Evolutionary conservation across 352 stramenopile genomes (phyloP), one percentile per base, ranked within the genome.

Genomic region (Globisporangium polare): DNA sequence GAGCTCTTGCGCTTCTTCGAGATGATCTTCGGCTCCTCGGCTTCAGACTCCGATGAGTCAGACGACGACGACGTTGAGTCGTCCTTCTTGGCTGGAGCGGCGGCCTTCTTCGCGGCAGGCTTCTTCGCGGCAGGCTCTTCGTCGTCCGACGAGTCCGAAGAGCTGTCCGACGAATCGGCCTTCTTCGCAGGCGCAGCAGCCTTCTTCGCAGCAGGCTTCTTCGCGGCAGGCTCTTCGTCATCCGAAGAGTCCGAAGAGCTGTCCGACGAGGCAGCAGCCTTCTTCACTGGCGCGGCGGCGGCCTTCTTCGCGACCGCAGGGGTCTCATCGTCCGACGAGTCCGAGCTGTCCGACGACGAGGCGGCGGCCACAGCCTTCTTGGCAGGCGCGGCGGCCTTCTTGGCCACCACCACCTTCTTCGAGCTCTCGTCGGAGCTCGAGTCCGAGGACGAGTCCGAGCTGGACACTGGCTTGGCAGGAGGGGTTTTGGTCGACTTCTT

Each of bases 1-100:
- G 78, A 90, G 69, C 80, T 89, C 66, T 95, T 93, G 59, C 79
- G 81, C 75, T 94, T 93, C 76, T 94, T 94, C 2, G 77, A 78
- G 33, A 87, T 80, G 62, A 91, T 73, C 10, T 71, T 72, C 0
- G 80, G 74, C 53, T 89, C 72, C 60, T 95, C 88, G 15, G 65
- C 54, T 56, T 87, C 78, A 35, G 83, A 71, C 50, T 88, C 69
- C 20, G 62, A 72, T 4, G 58, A 69, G 39, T 63, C 62, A 18
- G 65, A 66, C 27, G 60, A 58, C 20, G 54, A 66, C 24, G 18
- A 41, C 51, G n/a, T n/a, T n/a, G 67, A 74, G 15, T 66, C 71
- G 10, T 72, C 65, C 58, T 85, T 82, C 68, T 85, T 79, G 5
- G 67, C 73, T 18, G 66, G 33, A 10, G 65, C 57, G 3, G 50